These are phyloP conservation scores for Athelia psychrophila DNA, from an alignment of 1,284 basidiomycete genomes.

Conservation along the genomic window DNA sequence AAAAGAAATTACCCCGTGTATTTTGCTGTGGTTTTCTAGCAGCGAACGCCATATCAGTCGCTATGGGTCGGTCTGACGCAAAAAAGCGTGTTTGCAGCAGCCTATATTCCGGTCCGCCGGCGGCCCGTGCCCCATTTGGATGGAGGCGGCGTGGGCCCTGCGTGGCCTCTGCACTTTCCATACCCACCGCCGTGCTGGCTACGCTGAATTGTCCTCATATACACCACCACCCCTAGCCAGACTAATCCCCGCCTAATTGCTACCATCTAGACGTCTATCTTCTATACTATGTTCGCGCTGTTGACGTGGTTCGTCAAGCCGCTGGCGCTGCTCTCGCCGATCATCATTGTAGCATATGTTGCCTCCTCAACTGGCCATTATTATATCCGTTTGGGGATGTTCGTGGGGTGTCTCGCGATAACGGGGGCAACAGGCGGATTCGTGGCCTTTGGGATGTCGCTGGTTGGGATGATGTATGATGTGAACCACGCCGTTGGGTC, in stretches of 20 bases:
- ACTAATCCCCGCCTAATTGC: not conserved
- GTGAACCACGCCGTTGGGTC: constrained; percentile 87
- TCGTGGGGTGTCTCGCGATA: constrained; percentile 71
- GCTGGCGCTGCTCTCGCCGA: constrained; percentile 69
- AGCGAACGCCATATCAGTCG: not conserved
- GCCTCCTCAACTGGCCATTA: constrained; percentile 58
- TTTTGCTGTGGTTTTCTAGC: not conserved
- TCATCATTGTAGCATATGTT: constrained; percentile 55
- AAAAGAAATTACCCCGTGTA: too few species aligned
- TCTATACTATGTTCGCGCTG: constrained; percentile 49
- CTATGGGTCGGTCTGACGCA: not conserved
- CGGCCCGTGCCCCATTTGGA: too few species aligned
- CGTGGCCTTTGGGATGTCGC: constrained; percentile 66
- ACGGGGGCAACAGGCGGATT: constrained; percentile 79
- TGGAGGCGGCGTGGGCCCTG: too few species aligned
- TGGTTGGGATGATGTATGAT: constrained; percentile 77
- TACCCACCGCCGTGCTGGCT: too few species aligned
- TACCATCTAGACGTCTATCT: not conserved
- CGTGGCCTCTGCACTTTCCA: too few species aligned
- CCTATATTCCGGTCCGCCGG: too few species aligned
- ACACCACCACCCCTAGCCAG: not conserved
- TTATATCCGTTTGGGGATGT: constrained; percentile 74
- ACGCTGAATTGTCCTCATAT: too few species aligned
- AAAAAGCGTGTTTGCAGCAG: too few species aligned
- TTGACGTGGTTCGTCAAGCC: constrained; percentile 59